Evolutionary conservation across 2,329 filamentous ascomycete species (phyloP).

Genomic region (Penicillium italicum): DNA sequence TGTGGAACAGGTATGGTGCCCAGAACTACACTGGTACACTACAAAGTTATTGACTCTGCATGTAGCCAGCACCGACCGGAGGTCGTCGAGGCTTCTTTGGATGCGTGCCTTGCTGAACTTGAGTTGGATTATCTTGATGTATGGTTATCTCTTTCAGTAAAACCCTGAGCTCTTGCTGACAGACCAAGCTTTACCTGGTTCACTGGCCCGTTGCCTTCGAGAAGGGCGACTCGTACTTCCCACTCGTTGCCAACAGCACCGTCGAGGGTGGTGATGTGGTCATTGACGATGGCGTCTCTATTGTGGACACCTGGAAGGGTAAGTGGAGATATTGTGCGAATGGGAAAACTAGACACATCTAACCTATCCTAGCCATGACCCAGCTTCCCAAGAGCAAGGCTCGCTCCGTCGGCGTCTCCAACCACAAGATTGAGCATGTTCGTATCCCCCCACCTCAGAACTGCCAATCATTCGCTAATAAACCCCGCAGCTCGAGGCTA

Average conservation of each 20-base stretch:
- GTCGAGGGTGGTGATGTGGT: constrained; percentile 39
- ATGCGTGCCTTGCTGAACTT: constrained; percentile 51
- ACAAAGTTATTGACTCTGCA: constrained; percentile 1
- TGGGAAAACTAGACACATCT: background rate
- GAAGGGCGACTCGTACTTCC: constrained; percentile 45
- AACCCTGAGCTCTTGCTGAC: background rate
- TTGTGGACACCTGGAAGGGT: constrained; percentile 44
- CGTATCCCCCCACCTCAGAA: constrained; percentile 3
- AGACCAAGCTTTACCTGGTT: constrained; percentile 37
- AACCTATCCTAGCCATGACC: constrained; percentile 37
- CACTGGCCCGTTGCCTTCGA: constrained; percentile 48
- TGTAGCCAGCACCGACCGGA: constrained; percentile 46
- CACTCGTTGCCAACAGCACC: constrained; percentile 39
- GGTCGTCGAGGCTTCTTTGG: constrained; percentile 50
- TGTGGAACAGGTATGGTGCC: constrained; percentile 50
- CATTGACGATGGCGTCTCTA: constrained; percentile 45
- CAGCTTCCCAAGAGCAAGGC: constrained; percentile 43
- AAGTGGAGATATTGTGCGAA: constrained; percentile 9
- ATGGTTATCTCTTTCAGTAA: constrained; percentile 13
- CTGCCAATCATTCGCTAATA: background rate
- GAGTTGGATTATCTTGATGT: constrained; percentile 55
- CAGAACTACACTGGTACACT: too few species aligned
- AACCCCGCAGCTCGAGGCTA: constrained; percentile 45
- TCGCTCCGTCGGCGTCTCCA: constrained; percentile 43
- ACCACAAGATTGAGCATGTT: constrained; percentile 40